Evolutionary conservation across 2,329 filamentous ascomycete species (phyloP).

Genomic region (Chrysoporthe deuterocubensis): DNA sequence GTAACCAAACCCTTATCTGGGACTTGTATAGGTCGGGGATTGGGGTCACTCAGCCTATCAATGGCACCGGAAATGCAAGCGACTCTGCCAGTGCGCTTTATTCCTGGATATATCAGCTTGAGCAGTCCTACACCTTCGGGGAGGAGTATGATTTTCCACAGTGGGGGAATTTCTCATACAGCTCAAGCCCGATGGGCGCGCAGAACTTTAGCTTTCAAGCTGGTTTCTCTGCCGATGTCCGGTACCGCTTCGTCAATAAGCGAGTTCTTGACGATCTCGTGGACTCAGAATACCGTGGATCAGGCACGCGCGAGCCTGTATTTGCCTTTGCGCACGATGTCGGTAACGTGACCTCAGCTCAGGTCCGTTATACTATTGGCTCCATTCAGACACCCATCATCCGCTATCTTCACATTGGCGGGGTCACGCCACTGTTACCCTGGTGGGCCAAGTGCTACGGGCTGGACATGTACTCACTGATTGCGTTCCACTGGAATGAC

Average conservation of each 20-base stretch:
- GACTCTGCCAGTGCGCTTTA: constrained; percentile 19
- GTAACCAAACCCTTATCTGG: constrained; percentile 70
- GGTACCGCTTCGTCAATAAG: constrained; percentile 67
- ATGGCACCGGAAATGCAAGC: constrained; percentile 35
- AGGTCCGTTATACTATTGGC: constrained; percentile 72
- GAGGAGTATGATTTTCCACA: constrained; percentile 54
- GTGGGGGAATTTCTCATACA: constrained; percentile 41
- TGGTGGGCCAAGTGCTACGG: constrained; percentile 76
- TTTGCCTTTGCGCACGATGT: constrained; percentile 72
- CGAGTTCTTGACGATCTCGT: constrained; percentile 67
- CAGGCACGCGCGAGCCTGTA: constrained; percentile 76
- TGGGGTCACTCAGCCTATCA: constrained; percentile 41
- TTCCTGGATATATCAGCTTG: constrained; percentile 28
- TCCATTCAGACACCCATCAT: constrained; percentile 76
- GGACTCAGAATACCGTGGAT: constrained; percentile 65
- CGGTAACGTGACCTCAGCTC: constrained; percentile 44
- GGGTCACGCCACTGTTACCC: constrained; percentile 74
- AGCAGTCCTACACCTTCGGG: constrained; percentile 24
- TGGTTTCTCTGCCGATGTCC: constrained; percentile 65
- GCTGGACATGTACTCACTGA: constrained; percentile 57
- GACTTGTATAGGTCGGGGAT: constrained; percentile 47
- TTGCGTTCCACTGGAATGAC: constrained; percentile 75
- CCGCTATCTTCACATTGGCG: constrained; percentile 74
- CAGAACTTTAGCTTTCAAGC: constrained; percentile 50
- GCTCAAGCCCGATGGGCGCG: constrained; percentile 25